phyloP scores from a whole-genome alignment of 257 asterid species.

The Leptodermis oblonga region DNA sequence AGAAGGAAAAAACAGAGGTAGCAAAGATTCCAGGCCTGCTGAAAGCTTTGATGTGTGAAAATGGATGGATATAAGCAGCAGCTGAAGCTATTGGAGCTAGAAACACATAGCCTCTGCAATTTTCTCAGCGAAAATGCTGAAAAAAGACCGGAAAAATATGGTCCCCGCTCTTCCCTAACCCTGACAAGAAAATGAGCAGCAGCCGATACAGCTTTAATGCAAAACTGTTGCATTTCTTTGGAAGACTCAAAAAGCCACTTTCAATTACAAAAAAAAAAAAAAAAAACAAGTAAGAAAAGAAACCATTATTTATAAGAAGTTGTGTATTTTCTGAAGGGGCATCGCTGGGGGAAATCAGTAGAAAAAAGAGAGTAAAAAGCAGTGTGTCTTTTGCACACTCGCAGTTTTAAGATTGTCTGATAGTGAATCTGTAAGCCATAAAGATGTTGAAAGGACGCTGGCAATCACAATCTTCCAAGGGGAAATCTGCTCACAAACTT shows the following conservation, averaged over 20 bases:
- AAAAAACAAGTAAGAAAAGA: no score
- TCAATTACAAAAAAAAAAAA: no score
- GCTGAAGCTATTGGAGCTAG: constrained; percentile 61
- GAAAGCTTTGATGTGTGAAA: constrained; percentile 20
- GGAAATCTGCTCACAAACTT: constrained; percentile 12
- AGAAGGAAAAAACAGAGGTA: constrained; percentile 25
- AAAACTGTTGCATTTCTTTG: constrained; percentile 59
- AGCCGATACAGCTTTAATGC: constrained; percentile 55
- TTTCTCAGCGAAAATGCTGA: constrained; percentile 42
- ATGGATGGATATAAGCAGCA: constrained; percentile 44
- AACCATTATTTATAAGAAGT: constrained; percentile 28
- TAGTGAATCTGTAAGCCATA: constrained; percentile 35
- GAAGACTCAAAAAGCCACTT: constrained; percentile 71
- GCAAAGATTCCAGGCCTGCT: constrained; percentile 51
- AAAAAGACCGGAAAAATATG: constrained; percentile 40
- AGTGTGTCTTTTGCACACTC: constrained; percentile 53
- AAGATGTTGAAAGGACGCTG: constrained; percentile 66
- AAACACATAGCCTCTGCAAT: constrained; percentile 39
- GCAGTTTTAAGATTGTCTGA: constrained; percentile 56
- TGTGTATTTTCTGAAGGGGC: constrained; percentile 38
- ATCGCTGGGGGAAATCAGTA: constrained; percentile 41
- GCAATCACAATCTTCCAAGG: constrained; percentile 30
- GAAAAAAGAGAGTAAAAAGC: constrained; percentile 43
- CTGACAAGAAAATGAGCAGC: constrained; percentile 46
- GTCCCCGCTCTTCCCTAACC: constrained; percentile 55